Conservation (phyloP, 108 stramenopile genomes). For the Skeletonema tropicum region DNA sequence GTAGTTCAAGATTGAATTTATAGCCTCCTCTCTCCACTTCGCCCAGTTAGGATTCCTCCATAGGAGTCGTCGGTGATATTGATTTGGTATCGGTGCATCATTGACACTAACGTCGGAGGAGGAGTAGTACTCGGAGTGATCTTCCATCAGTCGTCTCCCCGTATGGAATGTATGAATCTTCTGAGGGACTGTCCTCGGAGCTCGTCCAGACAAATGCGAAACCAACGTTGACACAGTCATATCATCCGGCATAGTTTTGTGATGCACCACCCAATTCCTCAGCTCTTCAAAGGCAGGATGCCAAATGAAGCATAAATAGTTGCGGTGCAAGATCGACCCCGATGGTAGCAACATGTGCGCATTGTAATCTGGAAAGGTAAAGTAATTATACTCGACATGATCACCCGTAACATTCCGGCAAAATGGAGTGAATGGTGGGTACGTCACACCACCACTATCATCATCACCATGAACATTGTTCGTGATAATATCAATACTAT, state of each 20-base stretch:
- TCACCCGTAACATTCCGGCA: constrained; percentile 70
- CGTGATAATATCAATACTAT: constrained; percentile 33
- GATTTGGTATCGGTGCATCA: constrained; percentile 21
- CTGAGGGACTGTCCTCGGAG: constrained; percentile 72
- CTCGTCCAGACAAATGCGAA: constrained; percentile 74
- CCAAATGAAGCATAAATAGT: constrained; percentile 87
- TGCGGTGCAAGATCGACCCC: constrained; percentile 62
- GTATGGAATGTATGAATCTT: constrained; percentile 24
- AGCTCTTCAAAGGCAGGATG: constrained; percentile 86
- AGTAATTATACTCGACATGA: constrained; percentile 76
- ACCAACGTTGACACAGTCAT: constrained; percentile 84
- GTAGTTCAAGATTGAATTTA: constrained; percentile 79
- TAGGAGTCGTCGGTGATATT: constrained; percentile 56
- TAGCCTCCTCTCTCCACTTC: constrained; percentile 67
- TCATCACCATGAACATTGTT: constrained; percentile 28
- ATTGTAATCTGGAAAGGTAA: constrained; percentile 74
- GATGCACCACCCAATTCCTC: constrained; percentile 63
- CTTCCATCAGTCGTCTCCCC: constrained; percentile 11
- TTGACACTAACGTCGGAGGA: neutral
- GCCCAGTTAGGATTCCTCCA: constrained; percentile 75
- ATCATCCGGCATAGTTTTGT: constrained; percentile 89
- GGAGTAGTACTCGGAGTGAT: neutral
- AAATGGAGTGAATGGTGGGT: constrained; percentile 68
- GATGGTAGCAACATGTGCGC: constrained; percentile 54
- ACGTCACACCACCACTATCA: constrained; percentile 22